Conservation (phyloP, 495 filamentous ascomycete species). For the Terfezia boudieri region DNA sequence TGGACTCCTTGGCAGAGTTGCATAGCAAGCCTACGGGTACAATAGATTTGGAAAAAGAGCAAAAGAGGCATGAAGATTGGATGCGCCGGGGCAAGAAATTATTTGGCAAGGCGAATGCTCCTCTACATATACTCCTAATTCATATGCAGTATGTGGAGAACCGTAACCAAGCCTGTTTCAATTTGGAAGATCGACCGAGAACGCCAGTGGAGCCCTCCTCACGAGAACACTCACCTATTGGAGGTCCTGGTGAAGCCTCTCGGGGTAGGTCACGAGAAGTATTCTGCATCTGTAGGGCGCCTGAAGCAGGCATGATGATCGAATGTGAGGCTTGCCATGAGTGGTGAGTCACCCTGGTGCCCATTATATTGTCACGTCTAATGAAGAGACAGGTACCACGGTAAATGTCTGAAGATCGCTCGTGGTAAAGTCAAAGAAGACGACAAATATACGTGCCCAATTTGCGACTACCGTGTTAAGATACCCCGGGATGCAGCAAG, state of each 20-base stretch:
- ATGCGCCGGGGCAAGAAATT: constrained; percentile 97
- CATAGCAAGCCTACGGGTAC: constrained; percentile 83
- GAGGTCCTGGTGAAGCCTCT: constrained; percentile 31
- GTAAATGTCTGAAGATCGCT: constrained; percentile 95
- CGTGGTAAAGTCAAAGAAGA: constrained; percentile 94
- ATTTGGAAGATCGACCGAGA: constrained; percentile 69
- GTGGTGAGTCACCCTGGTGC: constrained; percentile 37
- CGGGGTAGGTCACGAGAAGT: constrained; percentile 45
- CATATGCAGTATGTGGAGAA: constrained; percentile 89
- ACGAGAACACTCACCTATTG: constrained; percentile 56
- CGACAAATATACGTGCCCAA: constrained; percentile 94
- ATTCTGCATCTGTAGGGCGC: constrained; percentile 87
- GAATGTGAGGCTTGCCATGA: constrained; percentile 96
- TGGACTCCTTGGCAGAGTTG: constrained; percentile 64
- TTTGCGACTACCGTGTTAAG: constrained; percentile 93
- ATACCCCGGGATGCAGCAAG: constrained; percentile 96
- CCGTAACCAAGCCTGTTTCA: constrained; percentile 77
- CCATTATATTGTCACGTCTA: constrained; percentile 1
- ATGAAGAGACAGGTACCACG: constrained; percentile 48
- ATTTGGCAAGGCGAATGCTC: constrained; percentile 95
- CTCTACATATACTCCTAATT: constrained; percentile 73
- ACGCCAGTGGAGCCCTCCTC: constrained; percentile 83
- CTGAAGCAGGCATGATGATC: constrained; percentile 97
- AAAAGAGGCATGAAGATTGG: constrained; percentile 95
- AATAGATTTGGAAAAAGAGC: constrained; percentile 80